Conservation (phyloP, 2,329 filamentous ascomycete genomes). For the Ascochyta fabae region DNA sequence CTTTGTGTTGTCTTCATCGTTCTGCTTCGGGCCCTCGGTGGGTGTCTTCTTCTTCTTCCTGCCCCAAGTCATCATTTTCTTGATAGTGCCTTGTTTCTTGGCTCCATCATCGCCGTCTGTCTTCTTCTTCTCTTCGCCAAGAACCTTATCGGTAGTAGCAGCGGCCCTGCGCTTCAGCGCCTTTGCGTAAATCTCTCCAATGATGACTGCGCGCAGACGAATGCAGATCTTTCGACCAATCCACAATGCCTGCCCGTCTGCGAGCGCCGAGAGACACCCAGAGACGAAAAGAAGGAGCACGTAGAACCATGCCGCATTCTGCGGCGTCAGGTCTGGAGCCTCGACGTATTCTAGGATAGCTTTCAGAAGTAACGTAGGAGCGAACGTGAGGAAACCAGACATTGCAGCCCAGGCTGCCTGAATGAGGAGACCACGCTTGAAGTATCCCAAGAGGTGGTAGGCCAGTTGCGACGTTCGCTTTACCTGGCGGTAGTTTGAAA, state of each 20-base stretch:
- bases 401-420: conserved; percentile 83
- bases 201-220: conserved; percentile 88
- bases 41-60: conserved; percentile 61
- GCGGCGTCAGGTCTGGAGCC: conserved; percentile 73
- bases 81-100: conserved; percentile 45
- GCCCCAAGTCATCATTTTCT: conserved; percentile 62
- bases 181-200: conserved; percentile 97
- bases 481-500: conserved; percentile 82
- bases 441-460: conserved; percentile 83
- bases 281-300: conserved; percentile 88
- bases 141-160: conserved; percentile 72
- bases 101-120: conserved; percentile 51
- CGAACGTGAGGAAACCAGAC: conserved; percentile 84
- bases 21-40: conserved; percentile 52
- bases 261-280: conserved; percentile 79
- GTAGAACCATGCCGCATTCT: conserved; percentile 93
- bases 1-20: conserved; percentile 36
- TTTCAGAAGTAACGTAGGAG: conserved; percentile 87
- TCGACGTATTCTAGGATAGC: conserved; percentile 96
- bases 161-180: conserved; percentile 89
- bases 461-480: conserved; percentile 82
- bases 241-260: conserved; percentile 87
- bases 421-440: conserved; percentile 74
- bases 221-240: conserved; percentile 95
- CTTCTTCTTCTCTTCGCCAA: conserved; percentile 64